Evolutionary conservation across 176 grass and related monocot species (phyloP), one percentile per base, ranked within the genome.

Genomic region (Oryza meridionalis): DNA sequence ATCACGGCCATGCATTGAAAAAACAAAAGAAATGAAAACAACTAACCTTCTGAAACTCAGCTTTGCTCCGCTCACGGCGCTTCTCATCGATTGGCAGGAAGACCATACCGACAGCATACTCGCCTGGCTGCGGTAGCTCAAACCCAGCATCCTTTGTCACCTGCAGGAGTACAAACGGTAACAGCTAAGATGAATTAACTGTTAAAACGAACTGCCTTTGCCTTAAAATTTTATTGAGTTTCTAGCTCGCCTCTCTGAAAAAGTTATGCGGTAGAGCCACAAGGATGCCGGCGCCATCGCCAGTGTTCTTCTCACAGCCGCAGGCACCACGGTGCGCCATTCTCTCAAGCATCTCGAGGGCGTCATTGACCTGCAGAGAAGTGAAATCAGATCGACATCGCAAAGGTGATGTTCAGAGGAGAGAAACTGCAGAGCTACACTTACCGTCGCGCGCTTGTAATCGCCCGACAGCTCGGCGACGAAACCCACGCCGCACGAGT

Each of bases 251-350:
- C 91, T 96, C 90, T 42, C 61, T 77, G 72, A 90, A 96, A 84
- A 94, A 99, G 51, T 26, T 86, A 73, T 96, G 93, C 12, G 97
- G 97, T n/a, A 99, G 77, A 35, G 93, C 97, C 2, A 99, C 97
- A 31, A 99, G 78, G 14, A 99, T 99, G 42, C 97, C 97, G 5
- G 93, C 97, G 58, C 97, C 97, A 79, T 99, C 97, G 59, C 97
- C 97, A 4, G 97, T 96, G 55, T 99, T 99, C 80, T 90, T 88
- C 85, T 99, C 97, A 32, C 97, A 96, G 72, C 97, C 97, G 11
- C 97, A 96, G 31, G 93, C 97, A 53, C 97, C 97, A 15, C 97
- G 93, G 76, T 99, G 97, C 1, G 97, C 89, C 97, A 99, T 99
- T 78, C 97, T 88, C 70, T 94, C 93, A 19, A 99, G 91, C 96